phyloP scores from a whole-genome alignment of 371 early-diverging fungal species.

The Syncephalis plumigaleata region DNA sequence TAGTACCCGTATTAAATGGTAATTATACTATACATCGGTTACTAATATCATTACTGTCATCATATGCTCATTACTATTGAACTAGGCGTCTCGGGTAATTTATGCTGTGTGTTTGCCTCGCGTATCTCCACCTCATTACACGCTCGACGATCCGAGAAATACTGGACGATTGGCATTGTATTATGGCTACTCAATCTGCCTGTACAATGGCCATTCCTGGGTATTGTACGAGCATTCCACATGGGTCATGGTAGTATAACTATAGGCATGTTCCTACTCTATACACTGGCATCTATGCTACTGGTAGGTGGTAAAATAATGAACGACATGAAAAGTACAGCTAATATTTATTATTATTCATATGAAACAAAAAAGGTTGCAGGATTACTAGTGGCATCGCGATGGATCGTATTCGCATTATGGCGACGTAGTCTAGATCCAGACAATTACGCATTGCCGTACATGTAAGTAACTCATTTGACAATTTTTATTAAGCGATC shows the following conservation, averaged over 20 bases:
- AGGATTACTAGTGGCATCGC: constrained; percentile 24
- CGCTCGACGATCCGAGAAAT: constrained; percentile 25
- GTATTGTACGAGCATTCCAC: constrained; percentile 29
- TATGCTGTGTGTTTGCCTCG: constrained; percentile 68
- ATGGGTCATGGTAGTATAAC: constrained; percentile 20
- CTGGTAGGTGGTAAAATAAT: background rate
- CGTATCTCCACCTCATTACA: constrained; percentile 65
- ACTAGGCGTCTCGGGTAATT: constrained; percentile 45
- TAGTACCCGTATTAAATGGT: constrained; percentile 55
- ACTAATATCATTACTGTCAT: constrained; percentile 10
- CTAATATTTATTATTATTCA: constrained; percentile 12
- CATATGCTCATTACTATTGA: background rate
- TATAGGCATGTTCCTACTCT: constrained; percentile 1
- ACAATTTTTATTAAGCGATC: no score
- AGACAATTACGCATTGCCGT: constrained; percentile 69
- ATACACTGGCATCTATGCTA: constrained; percentile 10
- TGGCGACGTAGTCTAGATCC: constrained; percentile 65
- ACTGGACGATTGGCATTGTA: constrained; percentile 29
- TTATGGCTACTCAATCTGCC: constrained; percentile 52
- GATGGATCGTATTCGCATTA: constrained; percentile 28
- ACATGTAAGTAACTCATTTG: constrained; percentile 24
- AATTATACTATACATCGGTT: no score
- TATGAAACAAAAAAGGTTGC: constrained; percentile 21
- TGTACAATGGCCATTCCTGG: constrained; percentile 44
- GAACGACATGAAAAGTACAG: no score